Evolutionary conservation across 2,329 filamentous ascomycete genomes (phyloP).

Genomic region (Alternaria hordeiaustralica): DNA sequence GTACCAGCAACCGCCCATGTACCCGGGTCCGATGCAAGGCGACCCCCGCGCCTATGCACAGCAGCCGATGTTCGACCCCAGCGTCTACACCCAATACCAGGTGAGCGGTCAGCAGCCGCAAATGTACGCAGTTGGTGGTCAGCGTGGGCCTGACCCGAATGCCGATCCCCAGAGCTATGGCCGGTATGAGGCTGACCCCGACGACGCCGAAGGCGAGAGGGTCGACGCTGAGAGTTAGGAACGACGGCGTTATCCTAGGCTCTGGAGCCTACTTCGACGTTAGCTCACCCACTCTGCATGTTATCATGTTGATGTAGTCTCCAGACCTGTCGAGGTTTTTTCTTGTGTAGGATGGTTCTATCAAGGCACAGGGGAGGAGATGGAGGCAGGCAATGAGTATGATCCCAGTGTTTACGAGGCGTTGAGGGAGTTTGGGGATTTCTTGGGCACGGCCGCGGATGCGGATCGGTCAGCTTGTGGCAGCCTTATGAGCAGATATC

Average conservation of each 20-base stretch:
- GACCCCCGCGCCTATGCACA: constrained; percentile 79
- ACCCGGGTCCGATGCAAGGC: constrained; percentile 77
- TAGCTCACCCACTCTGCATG: background rate
- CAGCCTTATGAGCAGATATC: constrained; percentile 36
- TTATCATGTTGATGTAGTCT: background rate
- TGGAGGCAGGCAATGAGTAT: background rate
- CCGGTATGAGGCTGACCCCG: constrained; percentile 47
- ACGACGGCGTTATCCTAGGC: background rate
- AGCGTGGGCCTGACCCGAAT: constrained; percentile 47
- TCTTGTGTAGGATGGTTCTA: background rate
- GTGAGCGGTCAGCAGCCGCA: constrained; percentile 80
- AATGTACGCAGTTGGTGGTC: constrained; percentile 48
- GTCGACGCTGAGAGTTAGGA: constrained; percentile 46
- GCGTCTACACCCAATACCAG: constrained; percentile 82
- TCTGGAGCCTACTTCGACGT: background rate
- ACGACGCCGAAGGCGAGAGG: constrained; percentile 50
- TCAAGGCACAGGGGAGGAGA: background rate
- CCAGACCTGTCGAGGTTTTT: background rate
- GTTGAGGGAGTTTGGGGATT: constrained; percentile 25
- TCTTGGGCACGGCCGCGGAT: constrained; percentile 45
- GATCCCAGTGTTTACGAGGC: constrained; percentile 4
- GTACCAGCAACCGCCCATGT: constrained; percentile 84
- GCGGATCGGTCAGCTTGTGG: constrained; percentile 36
- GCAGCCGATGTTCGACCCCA: constrained; percentile 79
- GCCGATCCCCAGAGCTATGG: constrained; percentile 48